Base-by-base conservation (phyloP, 441 rosid genomes). In the Corymbia citriodora region DNA sequence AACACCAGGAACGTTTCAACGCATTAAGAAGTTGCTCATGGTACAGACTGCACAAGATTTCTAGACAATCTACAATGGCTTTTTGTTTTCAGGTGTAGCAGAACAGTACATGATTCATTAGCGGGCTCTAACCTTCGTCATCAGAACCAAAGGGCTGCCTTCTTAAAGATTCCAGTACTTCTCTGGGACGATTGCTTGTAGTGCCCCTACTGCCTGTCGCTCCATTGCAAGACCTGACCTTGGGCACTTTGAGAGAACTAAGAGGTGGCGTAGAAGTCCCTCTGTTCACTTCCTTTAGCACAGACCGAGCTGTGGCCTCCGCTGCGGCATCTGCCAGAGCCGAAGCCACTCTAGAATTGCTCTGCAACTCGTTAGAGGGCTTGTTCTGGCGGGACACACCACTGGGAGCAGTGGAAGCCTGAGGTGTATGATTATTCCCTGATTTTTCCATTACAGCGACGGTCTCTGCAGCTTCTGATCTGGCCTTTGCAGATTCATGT, bases 161-260 rank as follows among this genome's bases (percentile, higher is more conserved):
- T 88, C 98, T 96, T 85, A 98, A 70, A 55, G 99, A 96, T 94
- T 98, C 99, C 91, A 98, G 88, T 48, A 98, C 95, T 88, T 94
- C 94, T 21, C 91, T 70, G 10, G 97, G 95, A n/a, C 95, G 94
- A 89, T 93, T 94, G 91, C 81, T 92, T 90, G 90, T 86, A n/a
- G 81, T 17, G 5, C 91, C 91, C 17, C 89, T 63, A 33, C 53
- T 36, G 3, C 90, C 90, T 54, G 23, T 89, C 50, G 95, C 95
- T 70, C 90, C 93, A 87, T 90, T 93, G 63, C 91, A 88, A 87
- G 96, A 89, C 91, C 93, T 96, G 88, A 96, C 95, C 91, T 95
- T 97, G 7, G 99, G 99, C 91, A 95, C 92, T 55, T 91, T 95
- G 55, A 98, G 93, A 91, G 99, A 93, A 85, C 96, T 95, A 23